Evolutionary conservation across 345 rosid genomes (phyloP).

Genomic region (Eutrema yunnanense): DNA sequence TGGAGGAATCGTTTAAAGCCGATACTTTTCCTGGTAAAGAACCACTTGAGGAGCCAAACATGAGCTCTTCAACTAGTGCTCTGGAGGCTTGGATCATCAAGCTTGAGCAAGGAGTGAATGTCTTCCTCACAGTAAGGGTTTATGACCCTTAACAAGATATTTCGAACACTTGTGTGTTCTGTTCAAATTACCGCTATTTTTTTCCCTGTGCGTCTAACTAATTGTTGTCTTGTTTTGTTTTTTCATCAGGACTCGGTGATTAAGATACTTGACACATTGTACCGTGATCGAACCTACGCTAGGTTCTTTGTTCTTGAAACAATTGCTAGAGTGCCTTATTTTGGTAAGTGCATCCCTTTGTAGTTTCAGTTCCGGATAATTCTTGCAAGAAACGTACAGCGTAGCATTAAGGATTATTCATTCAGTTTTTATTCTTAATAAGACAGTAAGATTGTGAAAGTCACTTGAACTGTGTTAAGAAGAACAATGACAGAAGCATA

Average conservation of each 20-base stretch:
- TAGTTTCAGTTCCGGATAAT: not conserved
- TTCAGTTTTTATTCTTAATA: not conserved
- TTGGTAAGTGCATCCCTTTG: constrained; percentile 43
- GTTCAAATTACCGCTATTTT: not conserved
- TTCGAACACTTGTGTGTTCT: not conserved
- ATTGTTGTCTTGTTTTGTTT: constrained; percentile 10
- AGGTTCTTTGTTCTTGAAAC: constrained; percentile 96
- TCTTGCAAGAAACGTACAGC: not conserved
- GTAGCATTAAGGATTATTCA: not conserved
- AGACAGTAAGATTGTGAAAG: not conserved
- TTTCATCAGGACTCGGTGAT: constrained; percentile 73
- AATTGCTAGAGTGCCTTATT: constrained; percentile 97
- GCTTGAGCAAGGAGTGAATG: constrained; percentile 68
- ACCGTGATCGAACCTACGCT: constrained; percentile 73
- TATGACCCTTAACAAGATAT: not conserved
- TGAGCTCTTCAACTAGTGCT: constrained; percentile 33
- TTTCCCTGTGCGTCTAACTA: not conserved
- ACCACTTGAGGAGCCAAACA: constrained; percentile 19
- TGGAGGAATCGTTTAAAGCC: constrained; percentile 61
- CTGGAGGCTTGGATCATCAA: constrained; percentile 55
- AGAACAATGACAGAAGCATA: not conserved
- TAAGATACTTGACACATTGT: constrained; percentile 76
- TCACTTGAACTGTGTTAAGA: not conserved
- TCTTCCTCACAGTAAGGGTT: constrained; percentile 67
- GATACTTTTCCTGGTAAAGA: constrained; percentile 32